Base-by-base conservation (phyloP, 2,329 filamentous ascomycete species). In the Hypoxylon rubiginosum region DNA sequence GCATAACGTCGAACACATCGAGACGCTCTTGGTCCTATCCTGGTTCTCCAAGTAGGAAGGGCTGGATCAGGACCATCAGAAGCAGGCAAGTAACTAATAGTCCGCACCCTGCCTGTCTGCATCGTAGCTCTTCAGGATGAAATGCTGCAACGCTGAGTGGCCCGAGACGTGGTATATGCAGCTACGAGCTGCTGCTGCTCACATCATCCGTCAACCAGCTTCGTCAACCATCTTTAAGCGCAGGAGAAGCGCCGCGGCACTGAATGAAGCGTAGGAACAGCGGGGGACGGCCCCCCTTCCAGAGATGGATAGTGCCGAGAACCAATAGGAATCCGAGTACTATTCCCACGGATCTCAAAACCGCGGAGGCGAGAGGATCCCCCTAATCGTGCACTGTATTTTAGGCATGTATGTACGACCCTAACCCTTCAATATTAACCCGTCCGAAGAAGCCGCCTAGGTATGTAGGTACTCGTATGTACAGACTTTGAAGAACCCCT, bases 1-100 rank as follows among this genome's bases (percentile, higher is more conserved):
- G 53, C 59, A 62, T 59, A 60, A 55, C 43, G 55, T 69, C 64
- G 67, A 69, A 67, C 61, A 64, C 21, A 58, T 48, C 49, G 56
- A 65, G 39, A 65, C 66, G 55, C 24, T 62, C 7, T 59, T 69
- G 32, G 52, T 34, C 36, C 43, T 46, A 39, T 58, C 13, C 34
- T 60, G 66, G 66, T 56, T 66, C 41, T 61, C 56, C 66, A 62
- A 60, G 56, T 58, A 66, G 53, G 57, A n/a, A 62, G 50, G 21
- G 48, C 46, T 34, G 52, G 58, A 60, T 62, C 41, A 26, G 17
- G 46, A 41, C 19, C n/a, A 43, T 4, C 4, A n/a, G 13, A 17
- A 19, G 39, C 15, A 50, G 46, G 49, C 24, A 59, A 41, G 53
- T 62, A 54, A 61, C 48, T 26, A 43, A 61, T 62, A 58, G 58